These are phyloP conservation scores for Microsporum ferrugineum DNA, from an alignment of 2,329 filamentous ascomycete species.

Conservation along the genomic window DNA sequence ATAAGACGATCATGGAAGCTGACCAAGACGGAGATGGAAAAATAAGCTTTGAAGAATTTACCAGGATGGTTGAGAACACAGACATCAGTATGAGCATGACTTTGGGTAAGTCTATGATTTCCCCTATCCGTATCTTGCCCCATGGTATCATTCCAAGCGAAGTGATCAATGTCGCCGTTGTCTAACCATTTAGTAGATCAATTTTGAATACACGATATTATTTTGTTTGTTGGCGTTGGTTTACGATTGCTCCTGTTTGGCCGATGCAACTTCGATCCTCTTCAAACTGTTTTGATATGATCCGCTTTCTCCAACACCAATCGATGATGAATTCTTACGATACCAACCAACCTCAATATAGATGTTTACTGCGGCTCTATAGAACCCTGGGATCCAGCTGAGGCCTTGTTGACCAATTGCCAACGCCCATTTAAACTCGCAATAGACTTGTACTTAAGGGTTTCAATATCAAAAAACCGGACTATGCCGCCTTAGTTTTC, in stretches of 20 bases:
- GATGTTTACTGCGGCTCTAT: neutral
- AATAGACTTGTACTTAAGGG: neutral
- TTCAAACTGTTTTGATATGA: neutral
- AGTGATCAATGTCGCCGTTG: neutral
- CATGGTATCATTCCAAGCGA: neutral
- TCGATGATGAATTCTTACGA: neutral
- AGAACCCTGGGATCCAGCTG: neutral
- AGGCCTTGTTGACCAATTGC: neutral
- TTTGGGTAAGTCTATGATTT: conserved; percentile 39
- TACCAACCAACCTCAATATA: neutral
- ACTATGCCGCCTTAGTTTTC: neutral
- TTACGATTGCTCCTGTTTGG: neutral
- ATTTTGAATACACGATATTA: neutral
- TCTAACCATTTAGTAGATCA: neutral
- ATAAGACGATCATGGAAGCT: conserved; percentile 99
- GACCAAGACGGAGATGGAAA: conserved; percentile 92
- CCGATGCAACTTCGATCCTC: neutral
- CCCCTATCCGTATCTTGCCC: neutral
- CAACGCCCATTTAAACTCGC: neutral
- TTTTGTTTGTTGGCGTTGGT: neutral
- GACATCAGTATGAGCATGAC: conserved; percentile 59
- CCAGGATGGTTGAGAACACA: conserved; percentile 96
- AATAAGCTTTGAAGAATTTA: conserved; percentile 99
- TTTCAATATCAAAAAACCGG: neutral
- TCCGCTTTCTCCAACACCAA: neutral